Percentiles rank a stretch among this genome's conserved stretches.
phyloP scores from a whole-genome alignment of 192 early-diverging fungal genomes.

The Linnemannia schmuckeri region DNA sequence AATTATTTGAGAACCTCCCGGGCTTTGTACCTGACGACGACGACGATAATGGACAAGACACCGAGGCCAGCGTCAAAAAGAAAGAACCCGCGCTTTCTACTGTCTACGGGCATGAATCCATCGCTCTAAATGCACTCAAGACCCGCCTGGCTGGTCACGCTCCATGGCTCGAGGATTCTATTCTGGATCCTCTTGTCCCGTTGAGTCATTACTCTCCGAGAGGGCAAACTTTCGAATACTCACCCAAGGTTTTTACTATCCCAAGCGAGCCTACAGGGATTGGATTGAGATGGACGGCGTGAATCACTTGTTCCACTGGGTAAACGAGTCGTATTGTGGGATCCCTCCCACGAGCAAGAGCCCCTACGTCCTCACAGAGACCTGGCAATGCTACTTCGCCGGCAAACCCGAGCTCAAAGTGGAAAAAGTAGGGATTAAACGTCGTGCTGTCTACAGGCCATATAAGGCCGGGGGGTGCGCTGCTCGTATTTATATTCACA shows the following conservation, averaged over 20 bases:
- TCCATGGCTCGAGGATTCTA: too few relatives aligned
- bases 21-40: too few relatives aligned
- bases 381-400: background rate
- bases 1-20: too few relatives aligned
- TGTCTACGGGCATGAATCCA: too few relatives aligned
- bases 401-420: constrained; percentile 7
- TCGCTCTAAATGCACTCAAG: too few relatives aligned
- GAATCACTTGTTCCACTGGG: background rate
- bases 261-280: background rate
- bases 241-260: background rate
- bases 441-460: background rate
- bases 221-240: too few relatives aligned
- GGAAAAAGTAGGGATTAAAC: background rate
- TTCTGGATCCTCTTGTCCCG: too few relatives aligned
- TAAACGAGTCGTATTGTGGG: background rate
- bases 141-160: too few relatives aligned
- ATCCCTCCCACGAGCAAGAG: background rate
- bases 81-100: too few relatives aligned
- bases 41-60: too few relatives aligned
- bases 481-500: constrained; percentile 2
- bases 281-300: background rate
- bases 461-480: background rate
- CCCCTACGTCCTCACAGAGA: background rate
- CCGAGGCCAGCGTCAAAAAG: too few relatives aligned
- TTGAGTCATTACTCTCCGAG: too few relatives aligned